Evolutionary conservation across 305 asterid genomes (phyloP), one percentile per base, ranked within the genome.

Genomic region (Salvia sclarea): DNA sequence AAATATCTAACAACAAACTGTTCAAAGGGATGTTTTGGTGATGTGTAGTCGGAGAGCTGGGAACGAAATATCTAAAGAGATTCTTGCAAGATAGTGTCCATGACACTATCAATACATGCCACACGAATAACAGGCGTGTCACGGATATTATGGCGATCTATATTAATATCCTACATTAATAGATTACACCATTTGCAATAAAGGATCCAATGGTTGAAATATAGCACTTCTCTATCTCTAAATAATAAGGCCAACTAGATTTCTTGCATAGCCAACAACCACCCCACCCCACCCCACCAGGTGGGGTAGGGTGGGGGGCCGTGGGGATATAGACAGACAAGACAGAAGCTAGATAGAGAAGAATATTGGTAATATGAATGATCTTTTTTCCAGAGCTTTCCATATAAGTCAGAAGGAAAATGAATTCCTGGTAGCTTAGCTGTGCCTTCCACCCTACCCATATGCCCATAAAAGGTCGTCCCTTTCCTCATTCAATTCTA

Each of bases 401-500:
- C 22, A 65, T 44, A n/a, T 7, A 66, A 70, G 72, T 72, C 65
- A 53, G 71, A 45, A 75, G 72, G 64, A 62, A 67, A 37, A 62
- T 61, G 63, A 69, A 50, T 61, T 70, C 75, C 79, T 72, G 78
- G 79, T 64, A 76, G 66, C 81, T 79, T 76, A 81, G 78, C 80
- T 77, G 86, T 77, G 82, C 77, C 72, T 72, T 68, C 78, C 72
- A 60, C 59, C 68, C 68, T 72, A 68, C 81, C 64, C 78, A 73
- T 76, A 78, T 72, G 91, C 91, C 96, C 96, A 86, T 83, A 76
- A 80, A 64, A 57, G 62, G 68, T 81, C 61, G 81, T 86, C 90
- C 70, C 61, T 74, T 84, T 67, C 76, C 80, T 73, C 64, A 40
- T 75, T 78, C 77, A 74, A 58, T 65, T 52, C 67, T 44, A 50